Evolutionary conservation across 2,329 filamentous ascomycete genomes (phyloP).

Genomic region (Sarocladiaceae sp.): DNA sequence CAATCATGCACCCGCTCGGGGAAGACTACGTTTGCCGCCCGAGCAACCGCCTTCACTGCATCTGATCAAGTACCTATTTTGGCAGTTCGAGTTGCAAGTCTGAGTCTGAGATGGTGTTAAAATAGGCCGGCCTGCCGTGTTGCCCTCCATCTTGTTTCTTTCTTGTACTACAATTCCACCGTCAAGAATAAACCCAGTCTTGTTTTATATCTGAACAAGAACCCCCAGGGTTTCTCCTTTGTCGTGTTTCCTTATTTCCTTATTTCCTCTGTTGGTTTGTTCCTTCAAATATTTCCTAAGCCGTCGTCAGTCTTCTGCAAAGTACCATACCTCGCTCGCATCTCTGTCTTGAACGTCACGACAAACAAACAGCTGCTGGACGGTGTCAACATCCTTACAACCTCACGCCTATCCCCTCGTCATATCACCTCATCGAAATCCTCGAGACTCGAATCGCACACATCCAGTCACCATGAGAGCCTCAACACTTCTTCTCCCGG

Average conservation of each 20-base stretch:
- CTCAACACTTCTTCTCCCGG: constrained; percentile 41
- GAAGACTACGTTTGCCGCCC: background rate
- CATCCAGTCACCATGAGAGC: constrained; percentile 42
- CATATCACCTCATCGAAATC: background rate
- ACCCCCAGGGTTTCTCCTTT: constrained; percentile 15
- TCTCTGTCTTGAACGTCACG: background rate
- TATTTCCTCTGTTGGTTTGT: constrained; percentile 14
- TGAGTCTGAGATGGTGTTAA: background rate
- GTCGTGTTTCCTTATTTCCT: constrained; percentile 19
- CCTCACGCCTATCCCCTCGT: background rate
- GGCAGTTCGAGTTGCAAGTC: too few relatives aligned
- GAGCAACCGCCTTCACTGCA: too few relatives aligned
- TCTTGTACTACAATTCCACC: background rate
- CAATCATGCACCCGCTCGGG: background rate
- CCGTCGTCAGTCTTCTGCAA: too few relatives aligned
- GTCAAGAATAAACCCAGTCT: background rate
- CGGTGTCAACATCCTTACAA: constrained; percentile 2
- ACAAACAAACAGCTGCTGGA: constrained; percentile 5
- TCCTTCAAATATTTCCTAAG: constrained; percentile 10
- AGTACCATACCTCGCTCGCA: too few relatives aligned
- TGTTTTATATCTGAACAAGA: constrained; percentile 6
- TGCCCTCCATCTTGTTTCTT: background rate
- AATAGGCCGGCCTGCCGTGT: constrained; percentile 1
- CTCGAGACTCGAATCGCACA: background rate
- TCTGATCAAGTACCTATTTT: too few relatives aligned